phyloP scores from a whole-genome alignment of 257 asterid species.

The Solanum rostratum region DNA sequence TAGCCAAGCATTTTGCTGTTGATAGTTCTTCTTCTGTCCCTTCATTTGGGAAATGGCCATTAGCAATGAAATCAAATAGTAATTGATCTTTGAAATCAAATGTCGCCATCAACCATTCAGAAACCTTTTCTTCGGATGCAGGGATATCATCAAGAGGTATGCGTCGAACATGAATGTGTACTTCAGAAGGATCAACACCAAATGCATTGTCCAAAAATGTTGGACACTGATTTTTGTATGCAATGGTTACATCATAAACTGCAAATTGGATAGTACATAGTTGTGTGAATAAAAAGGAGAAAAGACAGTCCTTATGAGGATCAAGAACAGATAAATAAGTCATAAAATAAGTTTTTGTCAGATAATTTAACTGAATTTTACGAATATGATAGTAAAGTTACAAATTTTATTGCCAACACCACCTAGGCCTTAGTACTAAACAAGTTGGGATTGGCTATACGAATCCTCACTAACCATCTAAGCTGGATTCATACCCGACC shows the following conservation, averaged over 20 bases:
- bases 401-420: neutral
- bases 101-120: constrained; percentile 53
- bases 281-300: neutral
- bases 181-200: constrained; percentile 82
- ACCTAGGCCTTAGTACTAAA: neutral
- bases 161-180: constrained; percentile 65
- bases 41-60: constrained; percentile 55
- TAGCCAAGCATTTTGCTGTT: constrained; percentile 31
- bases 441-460: neutral
- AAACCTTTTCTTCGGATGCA: constrained; percentile 29
- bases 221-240: constrained; percentile 57
- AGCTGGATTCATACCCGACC: neutral
- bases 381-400: neutral
- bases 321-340: neutral
- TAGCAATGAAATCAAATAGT: constrained; percentile 42
- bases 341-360: neutral
- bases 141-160: constrained; percentile 41
- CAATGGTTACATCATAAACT: constrained; percentile 85
- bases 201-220: constrained; percentile 72
- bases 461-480: neutral
- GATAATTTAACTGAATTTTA: neutral
- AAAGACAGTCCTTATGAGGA: neutral
- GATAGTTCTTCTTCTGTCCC: constrained; percentile 51
- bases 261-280: constrained; percentile 8
- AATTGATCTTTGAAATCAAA: constrained; percentile 56